A percentile compares a stretch with the other conserved stretches of the same genome.
phyloP scores from a whole-genome alignment of 768 basidiomycete species.

The Amanita exitialis region DNA sequence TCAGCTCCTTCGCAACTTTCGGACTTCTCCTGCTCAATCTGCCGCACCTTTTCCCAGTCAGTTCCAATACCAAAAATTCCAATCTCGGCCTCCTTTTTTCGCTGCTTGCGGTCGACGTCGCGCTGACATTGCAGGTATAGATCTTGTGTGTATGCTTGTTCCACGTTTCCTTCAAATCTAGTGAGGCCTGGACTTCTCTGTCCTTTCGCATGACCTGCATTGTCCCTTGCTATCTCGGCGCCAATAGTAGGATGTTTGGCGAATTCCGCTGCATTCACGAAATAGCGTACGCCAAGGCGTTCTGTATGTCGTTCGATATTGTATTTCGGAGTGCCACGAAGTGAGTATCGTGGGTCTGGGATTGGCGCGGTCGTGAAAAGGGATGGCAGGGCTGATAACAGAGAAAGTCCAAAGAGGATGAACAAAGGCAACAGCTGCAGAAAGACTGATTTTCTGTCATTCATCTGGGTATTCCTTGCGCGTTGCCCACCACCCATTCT shows the following conservation, averaged over 20 bases:
- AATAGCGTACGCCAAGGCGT: slow-evolving; percentile 68
- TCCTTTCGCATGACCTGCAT: slow-evolving; percentile 21
- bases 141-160: slow-evolving; percentile 62
- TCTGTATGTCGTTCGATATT: slow-evolving; percentile 65
- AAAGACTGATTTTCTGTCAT: slow-evolving; percentile 51
- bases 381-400: slow-evolving; percentile 72
- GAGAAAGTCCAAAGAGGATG: slow-evolving; percentile 74
- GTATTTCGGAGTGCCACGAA: slow-evolving; percentile 47
- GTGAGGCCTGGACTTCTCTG: slow-evolving; percentile 30
- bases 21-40: slow-evolving; percentile 61
- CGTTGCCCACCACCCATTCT: slow-evolving; percentile 38
- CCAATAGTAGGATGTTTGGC: slow-evolving; percentile 66
- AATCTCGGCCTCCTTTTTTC: slow-evolving; percentile 62
- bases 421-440: slow-evolving; percentile 80
- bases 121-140: slow-evolving; percentile 65
- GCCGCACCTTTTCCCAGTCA: slow-evolving; percentile 82
- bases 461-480: slow-evolving; percentile 18
- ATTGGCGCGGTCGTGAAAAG: slow-evolving; percentile 56
- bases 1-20: slow-evolving; percentile 74
- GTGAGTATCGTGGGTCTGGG: slow-evolving; percentile 78
- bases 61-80: slow-evolving; percentile 90
- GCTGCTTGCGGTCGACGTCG: slow-evolving; percentile 57
- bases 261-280: slow-evolving; percentile 74
- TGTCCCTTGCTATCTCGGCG: slow-evolving; percentile 51
- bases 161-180: slow-evolving; percentile 71